Evolutionary conservation across 2,329 filamentous ascomycete genomes (phyloP).

Genomic region (Alternaria triticina): DNA sequence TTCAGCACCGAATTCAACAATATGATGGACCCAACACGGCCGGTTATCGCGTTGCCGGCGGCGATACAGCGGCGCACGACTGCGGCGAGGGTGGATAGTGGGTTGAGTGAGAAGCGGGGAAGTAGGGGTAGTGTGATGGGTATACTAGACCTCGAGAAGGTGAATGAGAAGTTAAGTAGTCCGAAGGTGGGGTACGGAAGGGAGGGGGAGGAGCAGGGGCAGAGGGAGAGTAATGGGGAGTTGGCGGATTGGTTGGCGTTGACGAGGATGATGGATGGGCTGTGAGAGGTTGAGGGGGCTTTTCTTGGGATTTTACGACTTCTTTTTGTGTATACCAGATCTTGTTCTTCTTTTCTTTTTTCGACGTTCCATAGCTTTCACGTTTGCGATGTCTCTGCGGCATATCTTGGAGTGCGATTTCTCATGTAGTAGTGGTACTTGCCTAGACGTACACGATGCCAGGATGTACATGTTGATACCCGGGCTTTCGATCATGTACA

Average conservation of each 20-base stretch:
- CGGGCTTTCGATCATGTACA: neutral
- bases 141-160: slow-evolving; percentile 13
- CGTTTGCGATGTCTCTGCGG: neutral
- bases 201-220: too few species aligned
- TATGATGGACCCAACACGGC: neutral
- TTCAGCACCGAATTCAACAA: neutral
- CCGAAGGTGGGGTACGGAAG: too few species aligned
- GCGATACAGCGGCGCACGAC: neutral
- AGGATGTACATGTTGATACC: neutral
- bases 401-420: neutral
- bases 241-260: slow-evolving; percentile 23
- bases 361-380: neutral
- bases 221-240: slow-evolving; percentile 12
- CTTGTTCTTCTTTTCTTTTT: neutral
- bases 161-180: neutral
- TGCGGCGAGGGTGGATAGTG: slow-evolving; percentile 10
- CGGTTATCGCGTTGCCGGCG: neutral
- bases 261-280: slow-evolving; percentile 18
- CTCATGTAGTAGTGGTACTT: neutral
- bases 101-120: slow-evolving; percentile 4
- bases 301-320: neutral
- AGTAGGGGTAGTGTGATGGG: slow-evolving; percentile 3
- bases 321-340: neutral
- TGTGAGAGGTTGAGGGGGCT: slow-evolving; percentile 2
- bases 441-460: neutral